A percentile compares a stretch with the other conserved stretches of the same genome.
phyloP scores from a whole-genome alignment of 495 filamentous ascomycete species.

The Paragyromitra xinjiangensis region DNA sequence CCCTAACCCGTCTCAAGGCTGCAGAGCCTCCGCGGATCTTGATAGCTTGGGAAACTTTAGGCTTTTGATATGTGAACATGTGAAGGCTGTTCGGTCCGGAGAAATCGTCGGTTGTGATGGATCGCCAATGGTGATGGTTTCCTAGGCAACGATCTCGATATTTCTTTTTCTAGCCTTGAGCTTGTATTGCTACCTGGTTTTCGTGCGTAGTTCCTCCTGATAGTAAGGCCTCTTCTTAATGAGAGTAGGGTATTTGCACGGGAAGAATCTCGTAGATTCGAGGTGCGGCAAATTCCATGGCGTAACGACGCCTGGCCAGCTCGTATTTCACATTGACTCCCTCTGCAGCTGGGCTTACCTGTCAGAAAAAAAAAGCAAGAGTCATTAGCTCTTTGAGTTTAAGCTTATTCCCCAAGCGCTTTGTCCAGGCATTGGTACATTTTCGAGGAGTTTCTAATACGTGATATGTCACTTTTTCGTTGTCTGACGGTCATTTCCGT shows the following conservation, averaged over 20 bases:
- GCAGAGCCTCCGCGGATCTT: not conserved
- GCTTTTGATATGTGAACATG: not conserved
- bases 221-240: not conserved
- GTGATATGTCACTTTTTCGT: conserved; percentile 15
- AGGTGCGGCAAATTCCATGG: conserved; percentile 2
- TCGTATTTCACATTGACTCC: conserved; percentile 1
- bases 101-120: not conserved
- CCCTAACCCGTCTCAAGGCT: not conserved
- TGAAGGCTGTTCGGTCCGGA: conserved; percentile 8
- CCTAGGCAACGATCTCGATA: conserved; percentile 12
- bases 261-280: not conserved
- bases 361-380: conserved; percentile 19
- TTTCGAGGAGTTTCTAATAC: not conserved
- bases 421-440: conserved; percentile 3
- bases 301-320: not conserved
- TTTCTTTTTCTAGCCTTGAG: not conserved
- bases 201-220: not conserved
- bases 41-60: not conserved
- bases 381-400: conserved; percentile 7
- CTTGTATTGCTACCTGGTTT: not conserved
- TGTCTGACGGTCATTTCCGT: conserved; percentile 33
- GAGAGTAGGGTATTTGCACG: not conserved
- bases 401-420: conserved; percentile 11
- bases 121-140: not conserved
- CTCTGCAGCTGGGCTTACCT: not conserved